Percentiles rank a stretch among this genome's conserved stretches.
phyloP scores from a whole-genome alignment of 2,329 filamentous ascomycete genomes.

The Claviceps digitariae region DNA sequence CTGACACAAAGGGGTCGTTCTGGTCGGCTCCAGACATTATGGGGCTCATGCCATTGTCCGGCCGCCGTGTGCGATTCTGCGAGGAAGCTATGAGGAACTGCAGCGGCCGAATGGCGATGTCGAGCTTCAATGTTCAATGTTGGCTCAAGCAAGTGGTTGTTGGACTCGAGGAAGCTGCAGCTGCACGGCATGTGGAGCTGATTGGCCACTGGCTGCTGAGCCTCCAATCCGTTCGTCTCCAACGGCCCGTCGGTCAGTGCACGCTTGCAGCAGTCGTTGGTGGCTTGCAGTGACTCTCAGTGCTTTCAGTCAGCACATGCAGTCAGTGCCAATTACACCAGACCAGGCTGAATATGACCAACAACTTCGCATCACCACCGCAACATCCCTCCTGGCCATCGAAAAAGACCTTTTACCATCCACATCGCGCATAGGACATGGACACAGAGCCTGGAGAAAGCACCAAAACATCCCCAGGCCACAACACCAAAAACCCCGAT shows the following conservation, averaged over 20 bases:
- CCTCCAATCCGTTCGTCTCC: too few relatives aligned
- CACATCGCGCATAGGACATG: not conserved
- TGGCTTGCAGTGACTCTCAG: too few relatives aligned
- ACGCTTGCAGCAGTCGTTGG: too few relatives aligned
- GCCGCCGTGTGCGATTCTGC: not conserved
- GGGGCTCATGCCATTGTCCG: conserved; percentile 24
- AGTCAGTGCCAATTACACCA: too few relatives aligned
- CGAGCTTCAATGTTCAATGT: not conserved
- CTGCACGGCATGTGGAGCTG: too few relatives aligned
- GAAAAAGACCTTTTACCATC: not conserved
- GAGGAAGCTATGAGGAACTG: not conserved
- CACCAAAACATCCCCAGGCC: not conserved
- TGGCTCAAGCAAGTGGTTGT: too few relatives aligned
- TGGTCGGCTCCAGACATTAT: conserved; percentile 27
- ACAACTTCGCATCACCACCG: not conserved
- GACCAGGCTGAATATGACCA: too few relatives aligned
- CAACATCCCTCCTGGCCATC: not conserved
- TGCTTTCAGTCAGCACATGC: too few relatives aligned
- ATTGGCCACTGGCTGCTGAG: too few relatives aligned
- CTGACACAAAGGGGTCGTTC: conserved; percentile 20
- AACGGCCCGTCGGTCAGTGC: too few relatives aligned
- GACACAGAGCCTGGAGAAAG: not conserved
- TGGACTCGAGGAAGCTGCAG: too few relatives aligned
- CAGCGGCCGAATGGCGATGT: not conserved
- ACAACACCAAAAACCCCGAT: not conserved